Evolutionary conservation across 345 rosid species (phyloP).

Genomic region (Aegle marmelos): DNA sequence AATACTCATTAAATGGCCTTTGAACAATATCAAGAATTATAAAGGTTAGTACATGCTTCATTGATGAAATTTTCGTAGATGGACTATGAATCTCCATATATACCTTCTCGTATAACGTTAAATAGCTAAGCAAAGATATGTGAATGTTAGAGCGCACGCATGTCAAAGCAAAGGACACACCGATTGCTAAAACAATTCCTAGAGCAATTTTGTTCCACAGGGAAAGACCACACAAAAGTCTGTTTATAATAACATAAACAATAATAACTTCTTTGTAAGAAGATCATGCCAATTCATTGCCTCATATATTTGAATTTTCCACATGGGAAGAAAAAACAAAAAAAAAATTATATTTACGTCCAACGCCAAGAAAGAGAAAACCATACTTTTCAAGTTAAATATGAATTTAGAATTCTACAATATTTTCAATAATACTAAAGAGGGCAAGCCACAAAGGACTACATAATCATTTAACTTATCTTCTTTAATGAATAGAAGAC

Average conservation of each 20-base stretch:
- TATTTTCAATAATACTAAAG: no score
- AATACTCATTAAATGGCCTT: slow-evolving; percentile 49
- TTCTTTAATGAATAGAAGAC: no score
- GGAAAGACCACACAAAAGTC: neutral
- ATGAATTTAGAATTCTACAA: no score
- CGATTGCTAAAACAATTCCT: neutral
- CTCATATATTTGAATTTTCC: neutral
- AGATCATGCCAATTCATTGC: no score
- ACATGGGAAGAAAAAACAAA: neutral
- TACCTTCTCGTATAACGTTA: slow-evolving; percentile 53
- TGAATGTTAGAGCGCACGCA: slow-evolving; percentile 5
- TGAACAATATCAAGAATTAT: slow-evolving; percentile 62
- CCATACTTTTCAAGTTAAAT: no score
- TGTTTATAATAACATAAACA: no score
- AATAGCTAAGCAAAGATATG: neutral
- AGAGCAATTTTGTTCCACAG: neutral
- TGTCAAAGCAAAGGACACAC: slow-evolving; percentile 5
- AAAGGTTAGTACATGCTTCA: slow-evolving; percentile 56
- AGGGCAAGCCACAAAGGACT: no score
- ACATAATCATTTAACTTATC: no score
- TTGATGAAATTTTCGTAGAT: slow-evolving; percentile 36
- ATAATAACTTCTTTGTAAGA: neutral
- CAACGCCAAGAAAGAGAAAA: no score
- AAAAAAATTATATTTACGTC: no score
- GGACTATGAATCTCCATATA: slow-evolving; percentile 15